Evolutionary conservation across 495 filamentous ascomycete species (phyloP), one percentile per base, ranked within the genome.

Genomic region (Immersiella caudata): DNA sequence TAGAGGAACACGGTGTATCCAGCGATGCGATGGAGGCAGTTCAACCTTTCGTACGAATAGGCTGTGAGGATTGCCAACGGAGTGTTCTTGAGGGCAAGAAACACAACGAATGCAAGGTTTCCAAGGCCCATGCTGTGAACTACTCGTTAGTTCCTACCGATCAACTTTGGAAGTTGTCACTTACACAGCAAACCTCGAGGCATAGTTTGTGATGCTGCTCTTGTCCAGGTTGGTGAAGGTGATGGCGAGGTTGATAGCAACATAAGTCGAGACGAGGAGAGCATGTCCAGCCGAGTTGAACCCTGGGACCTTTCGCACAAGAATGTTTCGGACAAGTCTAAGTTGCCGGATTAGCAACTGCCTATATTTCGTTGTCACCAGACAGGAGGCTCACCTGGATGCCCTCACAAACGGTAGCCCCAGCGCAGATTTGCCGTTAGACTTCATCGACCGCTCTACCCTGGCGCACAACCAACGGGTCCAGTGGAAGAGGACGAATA

Each of bases 11-110:
- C 86, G 11, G 82, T 83, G 67, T 86, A 87, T 26, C 87, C 87
- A 36, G 81, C 83, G 54, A 83, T 80, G 62, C 83, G 83, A 72
- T 89, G 87, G 21, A 89, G 81, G 33, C 80, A 79, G 66, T 88
- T 88, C 35, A 89, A 80, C 21, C 83, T 76, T 65, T 89, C 87
- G 70, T 89, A 88, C 9, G 86, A 88, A 56, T 84, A 84, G 20
- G 83, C 82, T 11, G 83, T 85, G 25, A 89, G 67, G 35, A 83
- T 78, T 29, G 86, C 83, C 21, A 89, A 70, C 33, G 87, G 87
- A 0, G 85, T 88, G 69, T 89, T 88, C 64, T 86, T 87, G 64
- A 89, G 75, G 2, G 84, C 83, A 26, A 89, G 78, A 60, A 89
- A 88, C 16, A 87, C 80, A 26, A 87, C 78, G 26, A 89, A 76